phyloP scores from a whole-genome alignment of 177 flowering plant species.

The Vitis hybrid region DNA sequence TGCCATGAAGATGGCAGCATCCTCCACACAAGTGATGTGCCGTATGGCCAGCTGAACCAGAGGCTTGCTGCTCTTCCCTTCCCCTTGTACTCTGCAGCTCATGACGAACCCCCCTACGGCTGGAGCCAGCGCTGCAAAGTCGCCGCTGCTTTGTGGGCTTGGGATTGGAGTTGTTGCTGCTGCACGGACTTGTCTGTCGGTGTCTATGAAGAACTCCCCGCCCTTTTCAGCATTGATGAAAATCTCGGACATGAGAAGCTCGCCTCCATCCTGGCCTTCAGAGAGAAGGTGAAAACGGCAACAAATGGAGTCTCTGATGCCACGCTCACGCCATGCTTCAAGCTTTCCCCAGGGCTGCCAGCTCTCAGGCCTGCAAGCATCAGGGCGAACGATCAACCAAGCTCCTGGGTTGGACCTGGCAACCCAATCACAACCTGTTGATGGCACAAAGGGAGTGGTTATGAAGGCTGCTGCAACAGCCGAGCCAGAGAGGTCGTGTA shows the following conservation, averaged over 20 bases:
- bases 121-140: slow-evolving; percentile 49
- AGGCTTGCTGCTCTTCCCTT: slow-evolving; percentile 80
- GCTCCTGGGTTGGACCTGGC: slow-evolving; percentile 90
- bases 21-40: slow-evolving; percentile 89
- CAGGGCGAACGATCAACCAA: slow-evolving; percentile 84
- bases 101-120: slow-evolving; percentile 75
- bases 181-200: slow-evolving; percentile 50
- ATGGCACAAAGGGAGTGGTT: slow-evolving; percentile 81
- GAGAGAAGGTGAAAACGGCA: slow-evolving; percentile 69
- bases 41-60: slow-evolving; percentile 76
- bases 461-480: slow-evolving; percentile 84
- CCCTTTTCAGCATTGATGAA: slow-evolving; percentile 71
- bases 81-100: slow-evolving; percentile 80
- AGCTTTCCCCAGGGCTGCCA: slow-evolving; percentile 98
- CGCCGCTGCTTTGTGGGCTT: slow-evolving; percentile 87
- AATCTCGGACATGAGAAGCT: slow-evolving; percentile 66
- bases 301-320: slow-evolving; percentile 61
- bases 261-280: slow-evolving; percentile 57
- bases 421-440: slow-evolving; percentile 85
- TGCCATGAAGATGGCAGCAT: slow-evolving; percentile 92
- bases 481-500: slow-evolving; percentile 78
- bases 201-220: slow-evolving; percentile 80
- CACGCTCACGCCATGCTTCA: slow-evolving; percentile 92
- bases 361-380: slow-evolving; percentile 53
- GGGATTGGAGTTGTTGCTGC: slow-evolving; percentile 51